Conservation (phyloP, 2,329 filamentous ascomycete species). For the Cryphonectria carpinicola region DNA sequence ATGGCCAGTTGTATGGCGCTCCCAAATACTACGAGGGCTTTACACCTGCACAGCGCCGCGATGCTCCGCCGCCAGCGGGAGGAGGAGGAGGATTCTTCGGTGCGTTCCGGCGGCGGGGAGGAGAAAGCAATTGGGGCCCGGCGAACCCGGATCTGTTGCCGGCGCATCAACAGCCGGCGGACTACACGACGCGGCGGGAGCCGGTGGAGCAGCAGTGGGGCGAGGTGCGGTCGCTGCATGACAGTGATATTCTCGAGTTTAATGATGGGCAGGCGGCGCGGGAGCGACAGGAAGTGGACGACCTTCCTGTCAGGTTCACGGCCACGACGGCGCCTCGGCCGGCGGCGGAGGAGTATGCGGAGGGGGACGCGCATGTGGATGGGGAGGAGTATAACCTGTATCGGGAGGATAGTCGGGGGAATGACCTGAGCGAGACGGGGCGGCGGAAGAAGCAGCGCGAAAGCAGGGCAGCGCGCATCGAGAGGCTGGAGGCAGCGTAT, state of each 20-base stretch:
- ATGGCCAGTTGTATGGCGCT: conserved; percentile 23
- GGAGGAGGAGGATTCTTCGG: conserved; percentile 3
- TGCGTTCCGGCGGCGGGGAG: conserved; percentile 1
- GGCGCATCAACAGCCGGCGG: conserved; percentile 24
- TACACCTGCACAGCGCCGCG: conserved; percentile 26
- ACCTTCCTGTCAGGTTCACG: conserved; percentile 20
- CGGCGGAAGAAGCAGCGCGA: conserved; percentile 23
- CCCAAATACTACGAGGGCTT: conserved; percentile 22
- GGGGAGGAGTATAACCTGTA: conserved; percentile 24
- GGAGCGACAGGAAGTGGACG: conserved; percentile 18
- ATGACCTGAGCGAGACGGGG: conserved; percentile 21
- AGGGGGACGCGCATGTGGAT: conserved; percentile 23
- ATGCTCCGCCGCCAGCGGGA: background rate
- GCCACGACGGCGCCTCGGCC: conserved; percentile 29
- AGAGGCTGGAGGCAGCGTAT: conserved; percentile 22
- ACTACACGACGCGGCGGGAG: conserved; percentile 25
- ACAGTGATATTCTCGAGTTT: conserved; percentile 29
- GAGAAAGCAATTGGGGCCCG: background rate
- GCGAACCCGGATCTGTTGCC: conserved; percentile 27
- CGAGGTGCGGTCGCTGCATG: conserved; percentile 29
- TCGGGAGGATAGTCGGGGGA: conserved; percentile 16
- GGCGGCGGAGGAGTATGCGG: conserved; percentile 26
- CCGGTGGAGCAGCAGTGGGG: conserved; percentile 27
- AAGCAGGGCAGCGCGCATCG: conserved; percentile 25
- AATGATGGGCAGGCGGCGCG: conserved; percentile 28